Percentiles rank a stretch among this genome's conserved stretches.
Evolutionary conservation across 352 stramenopile genomes (phyloP).

Genomic region (Phytophthora vignae): DNA sequence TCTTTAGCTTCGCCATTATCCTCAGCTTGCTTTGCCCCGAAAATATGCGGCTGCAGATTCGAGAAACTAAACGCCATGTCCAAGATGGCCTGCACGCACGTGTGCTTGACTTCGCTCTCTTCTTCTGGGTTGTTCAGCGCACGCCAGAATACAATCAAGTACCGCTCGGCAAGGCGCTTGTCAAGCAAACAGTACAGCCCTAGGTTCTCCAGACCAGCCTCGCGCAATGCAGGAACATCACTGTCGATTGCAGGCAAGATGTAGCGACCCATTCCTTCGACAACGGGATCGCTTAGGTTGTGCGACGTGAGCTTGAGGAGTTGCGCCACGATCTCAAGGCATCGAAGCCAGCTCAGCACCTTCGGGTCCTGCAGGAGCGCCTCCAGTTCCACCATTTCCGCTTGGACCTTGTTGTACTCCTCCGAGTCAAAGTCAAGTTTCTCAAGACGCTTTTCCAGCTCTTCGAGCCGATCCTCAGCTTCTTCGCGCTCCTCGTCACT

Average conservation of each 20-base stretch:
- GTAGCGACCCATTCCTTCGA: constrained; percentile 74
- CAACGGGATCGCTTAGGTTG: constrained; percentile 69
- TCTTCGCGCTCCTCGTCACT: constrained; percentile 63
- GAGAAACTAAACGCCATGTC: constrained; percentile 76
- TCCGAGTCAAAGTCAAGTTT: constrained; percentile 61
- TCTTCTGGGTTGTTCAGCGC: constrained; percentile 82
- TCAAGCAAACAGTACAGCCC: constrained; percentile 79
- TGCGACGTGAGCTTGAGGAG: constrained; percentile 77
- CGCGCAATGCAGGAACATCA: constrained; percentile 74
- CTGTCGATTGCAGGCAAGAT: constrained; percentile 83
- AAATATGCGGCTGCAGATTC: constrained; percentile 61
- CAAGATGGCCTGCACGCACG: constrained; percentile 75
- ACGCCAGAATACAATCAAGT: constrained; percentile 83
- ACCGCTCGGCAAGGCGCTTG: constrained; percentile 67
- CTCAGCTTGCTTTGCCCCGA: constrained; percentile 35
- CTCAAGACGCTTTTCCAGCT: constrained; percentile 70
- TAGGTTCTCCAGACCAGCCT: constrained; percentile 78
- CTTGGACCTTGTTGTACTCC: constrained; percentile 67
- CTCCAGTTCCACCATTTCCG: constrained; percentile 75
- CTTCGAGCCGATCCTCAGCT: constrained; percentile 66
- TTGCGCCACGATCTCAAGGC: constrained; percentile 77
- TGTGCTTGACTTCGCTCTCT: constrained; percentile 80
- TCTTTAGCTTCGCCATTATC: constrained; percentile 11
- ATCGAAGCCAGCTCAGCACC: constrained; percentile 76
- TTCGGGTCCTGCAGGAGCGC: constrained; percentile 72